Percentiles rank a stretch among this genome's conserved stretches.
Conservation (phyloP, 345 rosid genomes). For the Microthlaspi erraticum region DNA sequence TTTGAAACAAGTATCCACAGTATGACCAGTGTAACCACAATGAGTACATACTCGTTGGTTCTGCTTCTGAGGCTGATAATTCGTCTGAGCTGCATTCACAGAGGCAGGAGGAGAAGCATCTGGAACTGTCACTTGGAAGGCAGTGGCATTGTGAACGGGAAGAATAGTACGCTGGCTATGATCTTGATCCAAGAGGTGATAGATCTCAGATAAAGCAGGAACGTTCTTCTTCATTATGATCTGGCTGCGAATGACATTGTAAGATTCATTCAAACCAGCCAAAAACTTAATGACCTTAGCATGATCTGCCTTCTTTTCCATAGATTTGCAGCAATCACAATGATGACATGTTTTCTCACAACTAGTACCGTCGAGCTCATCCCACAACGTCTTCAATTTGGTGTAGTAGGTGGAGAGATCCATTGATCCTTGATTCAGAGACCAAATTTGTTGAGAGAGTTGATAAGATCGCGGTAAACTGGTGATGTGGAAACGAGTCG, state of each 20-base stretch:
- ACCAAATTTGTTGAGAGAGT: not conserved
- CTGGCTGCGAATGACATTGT: not conserved
- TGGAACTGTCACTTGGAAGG: not conserved
- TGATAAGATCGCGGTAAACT: not conserved
- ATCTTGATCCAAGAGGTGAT: not conserved
- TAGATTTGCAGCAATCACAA: not conserved
- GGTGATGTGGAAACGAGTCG: not conserved
- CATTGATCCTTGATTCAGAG: too few species aligned
- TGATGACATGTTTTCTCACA: too few species aligned
- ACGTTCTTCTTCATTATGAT: not conserved
- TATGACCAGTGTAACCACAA: too few species aligned
- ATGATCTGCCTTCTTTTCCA: not conserved
- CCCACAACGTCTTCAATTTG: too few species aligned
- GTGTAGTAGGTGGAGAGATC: too few species aligned
- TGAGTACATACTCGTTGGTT: too few species aligned
- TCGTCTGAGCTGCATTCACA: too few species aligned
- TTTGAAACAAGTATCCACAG: too few species aligned
- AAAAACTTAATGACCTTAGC: not conserved
- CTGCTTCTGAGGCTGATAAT: too few species aligned
- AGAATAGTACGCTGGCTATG: accelerated
- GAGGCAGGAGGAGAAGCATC: not conserved
- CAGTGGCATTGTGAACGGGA: too few species aligned
- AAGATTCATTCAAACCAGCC: not conserved
- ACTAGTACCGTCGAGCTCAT: too few species aligned
- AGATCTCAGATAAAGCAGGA: accelerated